Evolutionary conservation across 176 grass and related monocot species (phyloP).

Genomic region (Oryza glaberrima): DNA sequence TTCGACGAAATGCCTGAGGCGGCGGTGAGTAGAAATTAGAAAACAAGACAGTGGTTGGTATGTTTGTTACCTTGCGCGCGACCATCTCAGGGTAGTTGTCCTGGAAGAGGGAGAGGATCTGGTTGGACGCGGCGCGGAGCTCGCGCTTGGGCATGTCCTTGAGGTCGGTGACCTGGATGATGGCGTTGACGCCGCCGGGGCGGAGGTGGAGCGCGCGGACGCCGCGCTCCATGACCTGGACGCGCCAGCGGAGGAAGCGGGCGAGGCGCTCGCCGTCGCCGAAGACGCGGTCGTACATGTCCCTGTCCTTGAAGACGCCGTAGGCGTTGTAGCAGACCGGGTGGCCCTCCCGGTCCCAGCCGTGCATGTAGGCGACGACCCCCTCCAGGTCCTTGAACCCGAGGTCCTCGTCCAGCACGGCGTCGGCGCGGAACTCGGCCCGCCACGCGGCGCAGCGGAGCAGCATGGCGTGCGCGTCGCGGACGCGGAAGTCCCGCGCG

Average conservation of each 20-base stretch:
- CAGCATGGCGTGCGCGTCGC: constrained; percentile 85
- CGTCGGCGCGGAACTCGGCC: constrained; percentile 76
- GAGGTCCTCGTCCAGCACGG: constrained; percentile 72
- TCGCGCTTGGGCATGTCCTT: constrained; percentile 96
- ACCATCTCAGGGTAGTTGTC: constrained; percentile 99
- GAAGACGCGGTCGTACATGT: constrained; percentile 79
- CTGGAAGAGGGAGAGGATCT: constrained; percentile 94
- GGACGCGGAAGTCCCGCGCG: constrained; percentile 81
- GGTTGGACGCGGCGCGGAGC: constrained; percentile 82
- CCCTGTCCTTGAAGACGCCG: constrained; percentile 76
- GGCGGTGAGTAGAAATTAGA: too few species aligned
- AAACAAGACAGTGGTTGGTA: background rate
- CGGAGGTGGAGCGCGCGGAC: constrained; percentile 75
- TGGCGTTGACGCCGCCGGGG: constrained; percentile 85
- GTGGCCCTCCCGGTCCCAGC: constrained; percentile 78
- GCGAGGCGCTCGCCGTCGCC: constrained; percentile 76
- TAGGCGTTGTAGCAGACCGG: constrained; percentile 98
- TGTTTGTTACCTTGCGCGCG: constrained; percentile 69
- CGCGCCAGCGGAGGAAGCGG: constrained; percentile 90
- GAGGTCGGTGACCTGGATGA: constrained; percentile 95
- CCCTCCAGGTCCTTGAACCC: constrained; percentile 96
- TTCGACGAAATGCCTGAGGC: constrained; percentile 19
- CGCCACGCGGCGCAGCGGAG: constrained; percentile 77
- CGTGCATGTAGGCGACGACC: constrained; percentile 89
- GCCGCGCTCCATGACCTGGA: constrained; percentile 96